Evolutionary conservation across 352 stramenopile species (phyloP).

Genomic region (Phytophthora fragariae): DNA sequence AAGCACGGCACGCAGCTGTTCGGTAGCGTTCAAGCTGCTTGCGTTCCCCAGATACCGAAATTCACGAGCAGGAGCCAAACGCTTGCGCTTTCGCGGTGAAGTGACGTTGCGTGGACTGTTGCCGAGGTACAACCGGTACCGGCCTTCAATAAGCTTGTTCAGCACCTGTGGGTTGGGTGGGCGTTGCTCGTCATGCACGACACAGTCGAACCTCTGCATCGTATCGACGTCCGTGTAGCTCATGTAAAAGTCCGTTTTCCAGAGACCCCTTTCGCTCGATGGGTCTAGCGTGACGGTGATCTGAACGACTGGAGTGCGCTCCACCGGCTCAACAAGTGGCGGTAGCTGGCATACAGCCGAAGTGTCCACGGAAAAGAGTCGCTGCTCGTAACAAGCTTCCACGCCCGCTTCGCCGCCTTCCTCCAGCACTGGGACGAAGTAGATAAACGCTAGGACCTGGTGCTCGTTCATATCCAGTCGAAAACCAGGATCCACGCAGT

Average conservation of each 20-base stretch:
- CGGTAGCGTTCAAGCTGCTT: slow-evolving; percentile 48
- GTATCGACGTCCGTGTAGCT: slow-evolving; percentile 61
- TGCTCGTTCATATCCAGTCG: slow-evolving; percentile 67
- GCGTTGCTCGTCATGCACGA: slow-evolving; percentile 35
- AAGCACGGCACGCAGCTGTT: slow-evolving; percentile 56
- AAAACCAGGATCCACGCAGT: slow-evolving; percentile 73
- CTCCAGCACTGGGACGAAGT: slow-evolving; percentile 63
- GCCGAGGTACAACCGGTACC: slow-evolving; percentile 65
- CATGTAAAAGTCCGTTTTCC: slow-evolving; percentile 60
- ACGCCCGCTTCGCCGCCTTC: slow-evolving; percentile 32
- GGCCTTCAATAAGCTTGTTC: slow-evolving; percentile 58
- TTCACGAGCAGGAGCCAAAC: slow-evolving; percentile 31
- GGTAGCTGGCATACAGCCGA: slow-evolving; percentile 46
- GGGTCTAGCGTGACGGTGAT: slow-evolving; percentile 66
- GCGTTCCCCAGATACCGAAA: slow-evolving; percentile 23
- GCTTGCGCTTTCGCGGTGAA: slow-evolving; percentile 33
- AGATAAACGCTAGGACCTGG: slow-evolving; percentile 67
- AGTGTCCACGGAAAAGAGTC: slow-evolving; percentile 49
- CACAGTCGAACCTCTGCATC: slow-evolving; percentile 54
- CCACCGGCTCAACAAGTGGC: slow-evolving; percentile 27
- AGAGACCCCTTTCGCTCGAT: slow-evolving; percentile 28
- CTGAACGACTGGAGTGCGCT: slow-evolving; percentile 64
- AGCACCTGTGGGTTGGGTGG: slow-evolving; percentile 36
- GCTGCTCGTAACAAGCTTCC: slow-evolving; percentile 63
- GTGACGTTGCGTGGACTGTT: slow-evolving; percentile 73